Percentiles rank a stretch among this genome's conserved stretches.
These are phyloP conservation scores for Antitrichia curtipendula DNA, from an alignment of 225 moss, liverwort and hornwort genomes.

Conservation along the genomic window DNA sequence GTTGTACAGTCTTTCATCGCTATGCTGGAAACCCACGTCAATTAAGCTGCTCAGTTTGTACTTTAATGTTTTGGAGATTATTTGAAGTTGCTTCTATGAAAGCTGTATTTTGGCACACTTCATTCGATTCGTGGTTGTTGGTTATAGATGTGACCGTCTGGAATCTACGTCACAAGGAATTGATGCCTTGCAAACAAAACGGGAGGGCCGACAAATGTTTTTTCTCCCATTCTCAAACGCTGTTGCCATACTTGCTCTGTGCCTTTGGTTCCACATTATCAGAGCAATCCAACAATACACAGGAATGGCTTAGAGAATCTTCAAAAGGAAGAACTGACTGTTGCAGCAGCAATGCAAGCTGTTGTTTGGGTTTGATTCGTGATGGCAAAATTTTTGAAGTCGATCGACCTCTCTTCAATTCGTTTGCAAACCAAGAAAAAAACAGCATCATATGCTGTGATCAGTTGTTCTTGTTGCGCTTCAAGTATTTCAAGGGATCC, in stretches of 20 bases:
- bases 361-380: not conserved
- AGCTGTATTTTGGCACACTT: not conserved
- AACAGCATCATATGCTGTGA: too few species aligned
- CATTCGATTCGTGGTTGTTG: not conserved
- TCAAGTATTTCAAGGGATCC: not conserved
- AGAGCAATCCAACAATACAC: not conserved
- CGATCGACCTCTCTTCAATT: not conserved
- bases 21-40: constrained; percentile 10
- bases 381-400: not conserved
- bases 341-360: not conserved
- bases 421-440: not conserved
- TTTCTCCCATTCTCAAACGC: not conserved
- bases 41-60: constrained; percentile 7
- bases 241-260: not conserved
- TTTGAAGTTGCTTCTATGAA: not conserved
- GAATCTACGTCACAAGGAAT: not conserved
- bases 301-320: not conserved
- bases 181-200: not conserved
- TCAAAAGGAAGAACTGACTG: not conserved
- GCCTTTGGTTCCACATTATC: not conserved
- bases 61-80: not conserved
- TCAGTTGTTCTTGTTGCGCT: not conserved
- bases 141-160: not conserved
- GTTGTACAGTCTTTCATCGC: constrained; percentile 11
- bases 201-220: too few species aligned